Conservation (phyloP, 2,329 filamentous ascomycete species). For the Talaromyces verruculosus region DNA sequence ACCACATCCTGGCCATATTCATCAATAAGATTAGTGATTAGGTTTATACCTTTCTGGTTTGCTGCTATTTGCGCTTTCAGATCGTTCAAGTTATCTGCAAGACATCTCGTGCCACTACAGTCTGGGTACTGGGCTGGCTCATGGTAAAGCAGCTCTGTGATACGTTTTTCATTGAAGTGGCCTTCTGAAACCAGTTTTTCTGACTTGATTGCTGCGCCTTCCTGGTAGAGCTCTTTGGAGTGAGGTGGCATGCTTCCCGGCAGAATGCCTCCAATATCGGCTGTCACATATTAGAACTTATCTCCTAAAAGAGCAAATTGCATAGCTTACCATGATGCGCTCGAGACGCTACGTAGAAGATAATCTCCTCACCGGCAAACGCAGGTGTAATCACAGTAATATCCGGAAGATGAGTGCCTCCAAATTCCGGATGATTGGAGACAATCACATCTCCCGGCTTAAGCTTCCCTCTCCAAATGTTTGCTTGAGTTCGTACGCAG, state of each 20-base stretch:
- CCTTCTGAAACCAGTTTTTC: constrained; percentile 48
- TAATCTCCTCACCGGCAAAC: constrained; percentile 67
- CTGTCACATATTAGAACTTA: constrained; percentile 33
- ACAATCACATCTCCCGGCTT: constrained; percentile 75
- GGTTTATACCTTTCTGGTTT: constrained; percentile 76
- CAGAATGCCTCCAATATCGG: constrained; percentile 75
- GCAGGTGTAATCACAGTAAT: constrained; percentile 75
- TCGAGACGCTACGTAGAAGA: constrained; percentile 73
- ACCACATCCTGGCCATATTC: constrained; percentile 74
- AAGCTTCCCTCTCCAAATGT: constrained; percentile 74
- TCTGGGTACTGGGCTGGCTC: constrained; percentile 71
- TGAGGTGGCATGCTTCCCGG: constrained; percentile 78
- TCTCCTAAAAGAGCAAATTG: neutral
- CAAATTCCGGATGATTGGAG: constrained; percentile 76
- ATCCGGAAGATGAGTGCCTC: constrained; percentile 75
- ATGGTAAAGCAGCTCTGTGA: constrained; percentile 65
- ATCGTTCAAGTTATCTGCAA: constrained; percentile 78
- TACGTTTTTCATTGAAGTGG: constrained; percentile 70
- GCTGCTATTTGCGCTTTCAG: constrained; percentile 79
- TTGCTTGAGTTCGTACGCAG: constrained; percentile 71
- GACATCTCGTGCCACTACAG: constrained; percentile 71
- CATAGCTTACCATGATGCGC: constrained; percentile 69
- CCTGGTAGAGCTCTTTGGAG: constrained; percentile 64
- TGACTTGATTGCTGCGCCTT: constrained; percentile 64
- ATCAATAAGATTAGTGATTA: constrained; percentile 68